Conservation (phyloP, 768 basidiomycete genomes). For the Suillus plorans region DNA sequence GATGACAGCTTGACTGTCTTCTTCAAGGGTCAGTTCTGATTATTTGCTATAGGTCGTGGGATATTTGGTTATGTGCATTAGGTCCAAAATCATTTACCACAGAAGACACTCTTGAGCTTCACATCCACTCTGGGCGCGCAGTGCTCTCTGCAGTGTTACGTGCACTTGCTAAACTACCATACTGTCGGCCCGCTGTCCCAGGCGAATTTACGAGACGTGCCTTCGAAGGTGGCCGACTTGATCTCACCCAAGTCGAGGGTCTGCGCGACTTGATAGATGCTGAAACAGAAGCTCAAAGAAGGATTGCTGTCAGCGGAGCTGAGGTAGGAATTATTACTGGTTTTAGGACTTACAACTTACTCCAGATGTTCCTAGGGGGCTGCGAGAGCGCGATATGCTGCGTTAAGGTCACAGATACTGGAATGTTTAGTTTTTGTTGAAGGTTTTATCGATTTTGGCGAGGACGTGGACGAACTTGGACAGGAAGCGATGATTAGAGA, state of each 20-base stretch:
- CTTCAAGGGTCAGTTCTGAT: conserved; percentile 60
- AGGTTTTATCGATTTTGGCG: conserved; percentile 91
- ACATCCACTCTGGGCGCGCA: conserved; percentile 85
- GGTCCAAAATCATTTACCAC: conserved; percentile 83
- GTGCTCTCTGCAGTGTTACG: conserved; percentile 69
- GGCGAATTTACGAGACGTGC: conserved; percentile 91
- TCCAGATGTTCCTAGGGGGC: conserved; percentile 50
- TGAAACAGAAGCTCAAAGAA: conserved; percentile 81
- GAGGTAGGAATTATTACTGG: conserved; percentile 46
- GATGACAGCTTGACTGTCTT: conserved; percentile 84
- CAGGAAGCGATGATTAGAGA: conserved; percentile 73
- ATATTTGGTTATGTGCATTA: conserved; percentile 26
- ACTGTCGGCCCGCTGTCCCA: conserved; percentile 74
- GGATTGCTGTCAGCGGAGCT: conserved; percentile 66
- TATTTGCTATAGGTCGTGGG: background rate
- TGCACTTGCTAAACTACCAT: conserved; percentile 60
- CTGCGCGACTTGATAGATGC: conserved; percentile 85
- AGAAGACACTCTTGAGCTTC: conserved; percentile 80
- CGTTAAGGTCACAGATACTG: conserved; percentile 64
- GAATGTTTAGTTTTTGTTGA: conserved; percentile 77
- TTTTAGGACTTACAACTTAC: background rate
- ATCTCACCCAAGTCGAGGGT: conserved; percentile 88
- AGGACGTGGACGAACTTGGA: conserved; percentile 77
- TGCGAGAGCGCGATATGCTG: conserved; percentile 57
- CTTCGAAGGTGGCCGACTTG: conserved; percentile 76